Evolutionary conservation across 208 protist genomes (phyloP), one percentile per base, ranked within the genome.

Genomic region (Leptomonas pyrrhocoris): DNA sequence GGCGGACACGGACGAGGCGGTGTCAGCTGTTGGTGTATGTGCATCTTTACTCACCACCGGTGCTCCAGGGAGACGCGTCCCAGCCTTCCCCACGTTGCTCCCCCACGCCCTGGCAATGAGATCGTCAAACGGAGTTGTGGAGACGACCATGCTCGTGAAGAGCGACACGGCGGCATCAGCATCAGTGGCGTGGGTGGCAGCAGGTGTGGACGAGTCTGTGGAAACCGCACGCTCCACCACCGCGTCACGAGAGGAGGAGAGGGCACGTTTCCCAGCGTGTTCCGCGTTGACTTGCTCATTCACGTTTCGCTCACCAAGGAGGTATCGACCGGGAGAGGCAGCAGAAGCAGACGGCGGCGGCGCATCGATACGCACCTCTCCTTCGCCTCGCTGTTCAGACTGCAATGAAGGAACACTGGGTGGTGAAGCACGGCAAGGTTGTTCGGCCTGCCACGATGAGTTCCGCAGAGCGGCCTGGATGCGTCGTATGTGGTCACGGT

Each of bases 71-170:
- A 3, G 16, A 19, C 16, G 43, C 43, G 16, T 12, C 2, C 16
- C 43, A 15, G 11, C 43, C 15, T 1, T 21, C 48, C 13, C 21
- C 30, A 15, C 34, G 5, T n/a, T 18, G 23, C 23, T 13, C 13
- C 70, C 70, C 70, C 61, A 69, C 12, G 70, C 70, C 25, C 31
- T 40, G 5, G 70, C 30, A 21, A 76, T 61, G 53, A 76, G 62
- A 27, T 76, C 70, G 4, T 51, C 46, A 43, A 58, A 76, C 13
- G 54, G 9, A 59, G 28, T 23, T 9, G 51, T 19, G 2, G 64
- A 59, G n/a, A 28, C 53, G 1, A 60, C 36, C 21, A 34, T 21
- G 12, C 36, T 60, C 2, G 55, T 2, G 36, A 60, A 60, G 4
- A 60, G 21, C 36, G 55, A 28, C 3, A 59, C 31, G n/a, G n/a